These are phyloP conservation scores for Fragaria iinumae DNA, from an alignment of 306 rosid genomes.

Conservation along the genomic window DNA sequence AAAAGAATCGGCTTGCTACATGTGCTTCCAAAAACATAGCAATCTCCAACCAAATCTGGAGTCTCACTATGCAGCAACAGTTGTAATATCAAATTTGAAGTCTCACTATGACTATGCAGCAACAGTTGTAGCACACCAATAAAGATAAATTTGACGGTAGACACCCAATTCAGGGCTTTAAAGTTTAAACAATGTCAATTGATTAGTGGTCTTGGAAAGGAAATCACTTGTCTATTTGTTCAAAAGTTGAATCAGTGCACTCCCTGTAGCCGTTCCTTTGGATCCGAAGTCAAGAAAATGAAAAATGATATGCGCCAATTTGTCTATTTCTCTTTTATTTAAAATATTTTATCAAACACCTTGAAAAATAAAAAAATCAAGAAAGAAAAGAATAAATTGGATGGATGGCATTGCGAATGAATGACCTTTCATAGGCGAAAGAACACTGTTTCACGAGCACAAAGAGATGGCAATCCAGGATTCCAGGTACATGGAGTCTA, in stretches of 20 bases:
- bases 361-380: neutral
- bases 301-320: neutral
- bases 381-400: neutral
- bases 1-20: neutral
- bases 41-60: neutral
- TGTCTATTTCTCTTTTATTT: neutral
- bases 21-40: neutral
- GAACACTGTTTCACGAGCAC: too few relatives aligned
- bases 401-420: neutral
- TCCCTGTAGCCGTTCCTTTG: neutral
- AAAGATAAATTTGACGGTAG: neutral
- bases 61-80: neutral
- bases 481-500: neutral
- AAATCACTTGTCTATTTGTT: neutral
- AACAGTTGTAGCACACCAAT: constrained; percentile 5
- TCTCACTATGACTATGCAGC: neutral
- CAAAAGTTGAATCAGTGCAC: neutral
- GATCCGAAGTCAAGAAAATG: neutral
- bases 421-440: neutral
- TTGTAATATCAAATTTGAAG: neutral
- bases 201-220: neutral
- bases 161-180: constrained; percentile 4
- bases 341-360: neutral
- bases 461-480: neutral
- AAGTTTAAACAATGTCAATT: neutral